Base-by-base conservation (phyloP, 495 filamentous ascomycete genomes). In the Xylaria cubensis region DNA sequence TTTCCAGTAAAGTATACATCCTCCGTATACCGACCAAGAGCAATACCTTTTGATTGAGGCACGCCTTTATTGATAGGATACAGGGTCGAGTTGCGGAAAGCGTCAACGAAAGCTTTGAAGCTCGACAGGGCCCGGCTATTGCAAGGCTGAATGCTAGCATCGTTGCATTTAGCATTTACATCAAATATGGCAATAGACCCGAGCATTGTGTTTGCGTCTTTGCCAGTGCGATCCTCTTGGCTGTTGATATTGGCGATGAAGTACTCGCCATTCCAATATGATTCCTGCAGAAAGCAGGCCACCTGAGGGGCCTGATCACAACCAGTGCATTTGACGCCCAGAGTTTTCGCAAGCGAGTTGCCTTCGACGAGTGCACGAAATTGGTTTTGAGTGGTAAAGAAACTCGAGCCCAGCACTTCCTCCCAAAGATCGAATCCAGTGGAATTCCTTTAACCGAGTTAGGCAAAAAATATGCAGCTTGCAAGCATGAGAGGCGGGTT, bases 21-120 rank as follows among this genome's bases (percentile, higher is more conserved):
- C 72, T 90, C 88, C 0, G 87, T 73, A 71, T 92, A 92, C 19
- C 90, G 78, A 15, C 90, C 90, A n/a, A 90, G 80, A 13, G 89
- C 87, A 32, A 87, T 84, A 7, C 86, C 89, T 21, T 80, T 74
- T 2, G 86, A 82, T 12, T 79, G 72, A 4, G 78, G 58, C 10
- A 75, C 80, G 4, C 79, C 75, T 9, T 76, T 74, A 74, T 90
- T 90, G 71, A 90, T 80, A 0, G 80, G 66, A 74, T 89, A 90
- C 65, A 58, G 74, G 0, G 78, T 56, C 62, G 86, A 86, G 15
- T 46, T 29, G 66, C 79, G 75, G 78, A 88, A 88, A 15, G 84
- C 82, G 72, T 88, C 87, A 7, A 84, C 82, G 21, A 82, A 74
- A 4, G 79, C 80, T 75, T 87, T 88, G 74, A 85, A 85, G 64